These are phyloP conservation scores for Ambrosia hybrid DNA, from an alignment of 140 eudicot species.

Conservation along the genomic window DNA sequence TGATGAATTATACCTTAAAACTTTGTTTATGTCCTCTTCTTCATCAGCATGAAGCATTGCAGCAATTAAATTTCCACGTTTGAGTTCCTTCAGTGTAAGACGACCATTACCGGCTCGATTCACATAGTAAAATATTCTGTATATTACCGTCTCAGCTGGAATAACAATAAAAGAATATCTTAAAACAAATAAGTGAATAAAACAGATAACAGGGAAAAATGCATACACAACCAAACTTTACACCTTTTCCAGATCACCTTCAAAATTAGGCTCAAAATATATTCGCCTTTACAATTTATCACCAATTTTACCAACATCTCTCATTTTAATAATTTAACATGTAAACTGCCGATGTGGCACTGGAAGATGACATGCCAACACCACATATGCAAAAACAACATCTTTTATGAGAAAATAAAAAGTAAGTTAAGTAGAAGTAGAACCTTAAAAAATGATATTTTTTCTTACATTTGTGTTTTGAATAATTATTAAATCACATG, in stretches of 20 bases:
- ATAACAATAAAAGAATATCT: conserved; percentile 21
- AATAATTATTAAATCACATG: too few relatives aligned
- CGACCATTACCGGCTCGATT: conserved; percentile 86
- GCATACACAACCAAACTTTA: not conserved
- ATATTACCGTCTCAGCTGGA: conserved; percentile 98
- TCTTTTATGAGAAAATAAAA: too few relatives aligned
- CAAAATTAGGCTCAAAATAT: not conserved
- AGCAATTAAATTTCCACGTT: conserved; percentile 68
- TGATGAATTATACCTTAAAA: conserved; percentile 52
- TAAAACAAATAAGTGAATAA: not conserved
- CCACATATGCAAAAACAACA: not conserved
- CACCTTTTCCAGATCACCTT: not conserved
- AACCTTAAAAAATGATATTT: too few relatives aligned
- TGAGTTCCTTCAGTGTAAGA: conserved; percentile 89
- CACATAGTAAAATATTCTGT: conserved; percentile 94
- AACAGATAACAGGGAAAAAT: not conserved
- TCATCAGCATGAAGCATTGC: conserved; percentile 99
- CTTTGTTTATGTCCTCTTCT: conserved; percentile 97
- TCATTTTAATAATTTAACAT: not conserved
- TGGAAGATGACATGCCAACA: not conserved
- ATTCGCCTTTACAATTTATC: not conserved
- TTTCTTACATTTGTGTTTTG: too few relatives aligned
- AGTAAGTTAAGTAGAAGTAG: too few relatives aligned
- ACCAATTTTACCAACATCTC: not conserved
- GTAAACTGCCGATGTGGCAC: not conserved